Base-by-base conservation (phyloP, 306 rosid species). In the Rosa chinensis region DNA sequence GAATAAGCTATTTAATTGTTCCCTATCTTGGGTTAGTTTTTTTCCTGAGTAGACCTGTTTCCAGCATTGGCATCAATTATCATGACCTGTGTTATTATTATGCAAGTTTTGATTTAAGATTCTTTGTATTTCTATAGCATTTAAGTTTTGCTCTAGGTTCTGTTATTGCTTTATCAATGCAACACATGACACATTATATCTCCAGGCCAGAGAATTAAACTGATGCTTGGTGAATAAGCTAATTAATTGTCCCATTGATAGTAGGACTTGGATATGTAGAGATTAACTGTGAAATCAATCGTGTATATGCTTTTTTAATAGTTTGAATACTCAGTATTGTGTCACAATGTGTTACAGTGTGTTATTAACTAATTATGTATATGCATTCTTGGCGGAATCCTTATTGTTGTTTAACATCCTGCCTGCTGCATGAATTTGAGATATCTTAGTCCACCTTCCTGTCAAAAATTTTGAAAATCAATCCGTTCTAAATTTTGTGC, bases 401-500 rank as follows among this genome's bases (percentile, higher is more conserved):
- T 66, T 39, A 9, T 40, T 67, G 45, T 10, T 67, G 16, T 40
- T 67, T 49, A 17, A 49, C 44, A 16, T 5, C 0, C 14, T 28
- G 20, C 32, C 11, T 32, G 45, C 32, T 68, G 37, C 72, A 47
- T 75, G 64, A 58, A 35, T 4, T 45, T 76, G 78, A 48, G 59
- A 64, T 63, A 25, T 25, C 37, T 14, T 11, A 4, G 28, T 25
- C 53, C 10, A 39, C 37, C 48, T 76, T 71, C 43, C 63, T 28
- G 48, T 37, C 10, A 11, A 53, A 4, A 37, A 9, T 73, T 56
- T 39, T 23, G 69, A 74, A 56, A 42, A 28, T 32, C 58, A 17
- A 32, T 69, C 39, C 55, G 48, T 56, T 10, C 45, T 72, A 28
- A 76, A 53, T 77, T 48, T 77, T 21, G 42, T 62, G 64, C 52